Evolutionary conservation across 75 land plant genomes (phyloP).

Genomic region (Sequoia sempervirens): DNA sequence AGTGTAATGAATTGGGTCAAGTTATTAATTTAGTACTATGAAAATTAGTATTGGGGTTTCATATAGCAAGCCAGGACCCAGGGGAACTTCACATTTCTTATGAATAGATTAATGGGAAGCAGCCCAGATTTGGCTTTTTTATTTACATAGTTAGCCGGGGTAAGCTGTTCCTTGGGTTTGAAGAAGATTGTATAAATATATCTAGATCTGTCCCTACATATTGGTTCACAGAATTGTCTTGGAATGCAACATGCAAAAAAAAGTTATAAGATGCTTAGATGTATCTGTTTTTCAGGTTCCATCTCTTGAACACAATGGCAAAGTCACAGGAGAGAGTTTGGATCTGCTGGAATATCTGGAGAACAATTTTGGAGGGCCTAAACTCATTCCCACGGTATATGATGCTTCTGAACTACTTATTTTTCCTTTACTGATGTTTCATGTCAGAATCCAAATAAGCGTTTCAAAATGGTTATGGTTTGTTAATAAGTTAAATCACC

Average conservation of each 20-base stretch:
- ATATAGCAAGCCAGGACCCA: neutral
- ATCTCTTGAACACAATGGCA: conserved; percentile 37
- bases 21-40: neutral
- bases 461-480: neutral
- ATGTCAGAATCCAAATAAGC: neutral
- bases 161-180: neutral
- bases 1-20: neutral
- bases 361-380: conserved; percentile 31
- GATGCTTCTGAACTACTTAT: neutral
- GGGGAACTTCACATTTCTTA: neutral
- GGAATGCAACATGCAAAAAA: neutral
- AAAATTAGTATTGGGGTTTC: neutral
- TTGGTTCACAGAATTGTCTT: neutral
- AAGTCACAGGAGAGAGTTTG: conserved; percentile 41
- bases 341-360: conserved; percentile 35
- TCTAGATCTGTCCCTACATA: neutral
- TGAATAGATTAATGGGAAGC: neutral
- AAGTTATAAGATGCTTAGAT: too few relatives aligned
- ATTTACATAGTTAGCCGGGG: too few relatives aligned
- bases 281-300: conserved; percentile 26
- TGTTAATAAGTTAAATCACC: neutral
- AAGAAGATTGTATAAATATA: too few relatives aligned
- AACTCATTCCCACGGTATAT: conserved; percentile 28
- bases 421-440: neutral
- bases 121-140: neutral